These are phyloP conservation scores for Paralagenidium karlingii DNA, from an alignment of 352 stramenopile species.

Conservation along the genomic window DNA sequence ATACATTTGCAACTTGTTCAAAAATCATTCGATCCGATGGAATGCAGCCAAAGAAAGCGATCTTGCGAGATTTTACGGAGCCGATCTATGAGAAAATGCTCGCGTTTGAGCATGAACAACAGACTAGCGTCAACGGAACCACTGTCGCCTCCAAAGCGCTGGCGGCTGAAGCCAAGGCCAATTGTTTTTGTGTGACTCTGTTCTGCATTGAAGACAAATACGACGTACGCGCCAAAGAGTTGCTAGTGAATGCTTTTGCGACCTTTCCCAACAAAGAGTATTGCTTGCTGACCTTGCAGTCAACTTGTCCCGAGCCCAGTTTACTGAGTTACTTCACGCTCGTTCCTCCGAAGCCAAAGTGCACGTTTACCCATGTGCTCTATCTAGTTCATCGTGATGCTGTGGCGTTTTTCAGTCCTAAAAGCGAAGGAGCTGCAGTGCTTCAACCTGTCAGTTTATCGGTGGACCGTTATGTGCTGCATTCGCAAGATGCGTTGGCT, in stretches of 20 bases:
- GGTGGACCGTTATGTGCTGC: constrained; percentile 15
- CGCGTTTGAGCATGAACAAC: constrained; percentile 12
- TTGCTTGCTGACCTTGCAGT: constrained; percentile 39
- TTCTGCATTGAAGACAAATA: constrained; percentile 46
- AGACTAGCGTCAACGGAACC: not conserved
- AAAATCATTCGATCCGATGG: constrained; percentile 43
- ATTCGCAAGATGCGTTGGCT: constrained; percentile 1
- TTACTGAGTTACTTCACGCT: constrained; percentile 34
- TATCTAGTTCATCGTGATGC: constrained; percentile 43
- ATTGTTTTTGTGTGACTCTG: constrained; percentile 50
- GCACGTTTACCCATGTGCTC: constrained; percentile 38
- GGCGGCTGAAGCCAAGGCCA: constrained; percentile 18
- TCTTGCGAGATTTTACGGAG: constrained; percentile 28
- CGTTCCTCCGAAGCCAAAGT: constrained; percentile 19
- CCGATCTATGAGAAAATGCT: constrained; percentile 31
- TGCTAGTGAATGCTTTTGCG: constrained; percentile 37
- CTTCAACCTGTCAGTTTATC: constrained; percentile 19
- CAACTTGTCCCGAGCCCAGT: constrained; percentile 23
- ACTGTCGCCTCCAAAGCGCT: not conserved
- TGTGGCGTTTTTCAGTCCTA: constrained; percentile 36
- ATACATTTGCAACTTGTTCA: constrained; percentile 14
- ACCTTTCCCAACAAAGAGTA: constrained; percentile 37
- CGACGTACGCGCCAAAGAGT: constrained; percentile 19
- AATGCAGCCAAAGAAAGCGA: constrained; percentile 22
- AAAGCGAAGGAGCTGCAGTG: constrained; percentile 11